Evolutionary conservation across 2,329 filamentous ascomycete genomes (phyloP).

Genomic region (Fragosphaeria purpurea): DNA sequence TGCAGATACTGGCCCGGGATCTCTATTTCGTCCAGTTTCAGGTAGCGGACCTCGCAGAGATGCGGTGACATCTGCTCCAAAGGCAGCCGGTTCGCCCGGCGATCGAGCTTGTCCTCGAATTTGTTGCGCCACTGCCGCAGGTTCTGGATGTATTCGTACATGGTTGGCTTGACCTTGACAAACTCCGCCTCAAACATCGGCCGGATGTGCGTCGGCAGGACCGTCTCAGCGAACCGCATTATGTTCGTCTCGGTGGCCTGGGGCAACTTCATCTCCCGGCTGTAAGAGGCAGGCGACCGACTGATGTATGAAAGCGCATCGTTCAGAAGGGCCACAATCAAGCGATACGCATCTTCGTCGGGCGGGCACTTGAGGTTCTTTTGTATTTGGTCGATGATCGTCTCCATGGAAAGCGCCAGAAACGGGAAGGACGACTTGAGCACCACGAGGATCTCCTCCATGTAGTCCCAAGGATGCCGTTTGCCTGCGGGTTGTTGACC

Average conservation of each 20-base stretch:
- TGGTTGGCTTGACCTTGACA: conserved; percentile 86
- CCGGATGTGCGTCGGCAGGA: conserved; percentile 86
- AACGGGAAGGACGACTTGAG: conserved; percentile 96
- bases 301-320: conserved; percentile 90
- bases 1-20: conserved; percentile 94
- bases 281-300: conserved; percentile 75
- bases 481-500: conserved; percentile 31
- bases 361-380: conserved; percentile 99
- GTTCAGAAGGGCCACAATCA: conserved; percentile 95
- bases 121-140: conserved; percentile 92
- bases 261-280: conserved; percentile 83
- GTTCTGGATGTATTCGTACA: conserved; percentile 98
- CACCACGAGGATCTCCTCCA: conserved; percentile 88
- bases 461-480: conserved; percentile 91
- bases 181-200: conserved; percentile 98
- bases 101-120: conserved; percentile 94
- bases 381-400: conserved; percentile 97
- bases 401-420: conserved; percentile 95
- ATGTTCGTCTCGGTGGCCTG: conserved; percentile 91
- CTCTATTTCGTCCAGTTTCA: conserved; percentile 98
- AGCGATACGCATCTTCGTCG: conserved; percentile 91
- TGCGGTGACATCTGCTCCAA: conserved; percentile 83
- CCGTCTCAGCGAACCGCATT: conserved; percentile 90
- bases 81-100: conserved; percentile 60
- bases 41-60: conserved; percentile 91